Evolutionary conservation across 2,329 filamentous ascomycete genomes (phyloP).

Genomic region (Fonsecaea multimorphosa): DNA sequence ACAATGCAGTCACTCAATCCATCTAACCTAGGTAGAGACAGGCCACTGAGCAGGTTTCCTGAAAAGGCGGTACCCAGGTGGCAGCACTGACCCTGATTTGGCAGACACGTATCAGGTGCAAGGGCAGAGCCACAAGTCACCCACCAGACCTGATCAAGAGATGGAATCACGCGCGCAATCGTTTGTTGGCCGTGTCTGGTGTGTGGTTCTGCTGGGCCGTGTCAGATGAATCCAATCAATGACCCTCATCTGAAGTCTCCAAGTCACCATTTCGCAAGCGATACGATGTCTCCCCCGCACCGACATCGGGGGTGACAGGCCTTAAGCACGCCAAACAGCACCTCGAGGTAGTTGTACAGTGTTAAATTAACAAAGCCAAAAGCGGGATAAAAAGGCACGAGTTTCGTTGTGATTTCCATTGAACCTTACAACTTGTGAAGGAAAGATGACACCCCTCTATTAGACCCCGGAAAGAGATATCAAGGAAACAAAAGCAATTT

Average conservation of each 20-base stretch:
- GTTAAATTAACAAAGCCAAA: not conserved
- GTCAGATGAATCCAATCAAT: constrained; percentile 17
- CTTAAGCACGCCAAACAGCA: not conserved
- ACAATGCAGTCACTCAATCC: constrained; percentile 11
- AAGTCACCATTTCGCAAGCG: not conserved
- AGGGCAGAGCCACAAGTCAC: not conserved
- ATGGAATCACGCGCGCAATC: constrained; percentile 2
- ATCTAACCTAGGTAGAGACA: not conserved
- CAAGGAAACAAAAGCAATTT: constrained; percentile 1
- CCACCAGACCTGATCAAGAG: constrained; percentile 7
- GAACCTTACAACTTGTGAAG: not conserved
- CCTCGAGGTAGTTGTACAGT: not conserved
- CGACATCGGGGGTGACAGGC: not conserved
- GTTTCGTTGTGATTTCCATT: not conserved
- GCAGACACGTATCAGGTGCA: constrained; percentile 9
- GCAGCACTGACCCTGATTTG: constrained; percentile 17
- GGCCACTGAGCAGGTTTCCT: constrained; percentile 15
- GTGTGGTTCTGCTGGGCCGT: not conserved
- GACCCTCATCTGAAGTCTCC: not conserved
- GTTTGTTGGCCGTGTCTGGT: not conserved
- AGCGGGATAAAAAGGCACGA: not conserved
- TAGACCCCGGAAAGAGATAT: not conserved
- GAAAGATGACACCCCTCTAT: not conserved
- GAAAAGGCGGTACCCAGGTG: constrained; percentile 4
- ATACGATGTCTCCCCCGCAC: not conserved